Base-by-base conservation (phyloP, 2,329 filamentous ascomycete species). In the Graphilbum fragrans region DNA sequence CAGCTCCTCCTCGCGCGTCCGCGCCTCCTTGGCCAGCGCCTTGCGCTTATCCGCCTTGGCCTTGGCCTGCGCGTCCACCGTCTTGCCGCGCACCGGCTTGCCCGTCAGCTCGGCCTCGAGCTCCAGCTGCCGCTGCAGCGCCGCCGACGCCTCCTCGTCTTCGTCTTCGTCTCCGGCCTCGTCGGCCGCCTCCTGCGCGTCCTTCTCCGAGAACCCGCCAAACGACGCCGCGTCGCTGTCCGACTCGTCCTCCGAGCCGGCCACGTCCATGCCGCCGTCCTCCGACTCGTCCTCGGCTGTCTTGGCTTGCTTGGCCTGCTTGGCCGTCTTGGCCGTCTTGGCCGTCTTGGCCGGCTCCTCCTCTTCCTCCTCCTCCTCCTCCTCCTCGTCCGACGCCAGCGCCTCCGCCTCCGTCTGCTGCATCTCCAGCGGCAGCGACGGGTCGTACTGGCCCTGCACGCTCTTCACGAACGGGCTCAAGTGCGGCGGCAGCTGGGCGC, bases 381-480 rank as follows among this genome's bases (percentile, higher is more conserved):
- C 66, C 8, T 65, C 67, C 16, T 66, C 68, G 35, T 70, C 80
- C 36, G 74, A 77, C 41, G 77, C 74, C 41, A 93, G 72, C 10
- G 83, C 86, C 64, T 95, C 88, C 14, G 77, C 84, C 57, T 92
- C 87, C 18, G 80, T 77, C 62, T 95, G 83, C 61, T 95, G 90
- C 47, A 90, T 86, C 46, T 82, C 86, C 42, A 96, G 69, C 29
- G 86, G 77, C 45, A 85, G 70, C 17, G 84, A 92, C 35, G 92
- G 92, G 59, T 98, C 92, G 58, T 98, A 98, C 53, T 82, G 82
- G 44, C 88, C 88, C 57, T 82, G 82, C 45, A 80, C 82, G 47
- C 77, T 72, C 70, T 88, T 90, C 49, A 96, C 87, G 72, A 94
- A 98, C 21, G 92, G 92, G 60, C 88, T 96, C 52, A 98, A 63